Evolutionary conservation across 139 green algal species (phyloP).

Genomic region (Marvania coccoides): DNA sequence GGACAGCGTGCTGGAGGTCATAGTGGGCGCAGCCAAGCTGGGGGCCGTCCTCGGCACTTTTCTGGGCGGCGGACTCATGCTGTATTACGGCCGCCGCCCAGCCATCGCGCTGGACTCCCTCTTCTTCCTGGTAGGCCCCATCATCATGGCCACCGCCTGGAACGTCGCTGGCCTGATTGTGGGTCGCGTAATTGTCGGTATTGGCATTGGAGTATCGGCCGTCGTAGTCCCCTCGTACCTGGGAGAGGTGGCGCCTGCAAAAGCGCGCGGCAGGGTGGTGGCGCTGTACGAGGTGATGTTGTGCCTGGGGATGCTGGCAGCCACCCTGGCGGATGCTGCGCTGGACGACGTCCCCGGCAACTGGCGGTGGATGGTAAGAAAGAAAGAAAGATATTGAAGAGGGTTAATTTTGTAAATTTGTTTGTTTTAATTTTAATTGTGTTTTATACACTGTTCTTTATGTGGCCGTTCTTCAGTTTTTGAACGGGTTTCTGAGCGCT

Average conservation of each 20-base stretch:
- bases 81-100: conserved; percentile 55
- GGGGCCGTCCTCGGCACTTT: conserved; percentile 63
- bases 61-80: conserved; percentile 67
- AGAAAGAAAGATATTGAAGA: no score
- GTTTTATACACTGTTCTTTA: no score
- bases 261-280: conserved; percentile 47
- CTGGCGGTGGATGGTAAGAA: conserved; percentile 69
- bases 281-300: conserved; percentile 69
- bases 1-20: conserved; percentile 27
- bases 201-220: conserved; percentile 71
- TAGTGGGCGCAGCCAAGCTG: conserved; percentile 71
- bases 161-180: conserved; percentile 46
- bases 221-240: conserved; percentile 77
- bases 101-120: conserved; percentile 52
- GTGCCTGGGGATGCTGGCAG: conserved; percentile 63
- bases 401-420: no score
- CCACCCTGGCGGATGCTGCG: conserved; percentile 47
- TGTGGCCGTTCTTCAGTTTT: no score
- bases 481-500: no score
- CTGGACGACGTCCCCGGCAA: conserved; percentile 31
- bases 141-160: conserved; percentile 57
- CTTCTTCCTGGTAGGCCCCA: conserved; percentile 58
- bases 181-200: conserved; percentile 56
- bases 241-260: conserved; percentile 66
- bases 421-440: no score